These are phyloP conservation scores for Sphaceloma murrayae DNA, from an alignment of 2,329 filamentous ascomycete species.

Conservation along the genomic window DNA sequence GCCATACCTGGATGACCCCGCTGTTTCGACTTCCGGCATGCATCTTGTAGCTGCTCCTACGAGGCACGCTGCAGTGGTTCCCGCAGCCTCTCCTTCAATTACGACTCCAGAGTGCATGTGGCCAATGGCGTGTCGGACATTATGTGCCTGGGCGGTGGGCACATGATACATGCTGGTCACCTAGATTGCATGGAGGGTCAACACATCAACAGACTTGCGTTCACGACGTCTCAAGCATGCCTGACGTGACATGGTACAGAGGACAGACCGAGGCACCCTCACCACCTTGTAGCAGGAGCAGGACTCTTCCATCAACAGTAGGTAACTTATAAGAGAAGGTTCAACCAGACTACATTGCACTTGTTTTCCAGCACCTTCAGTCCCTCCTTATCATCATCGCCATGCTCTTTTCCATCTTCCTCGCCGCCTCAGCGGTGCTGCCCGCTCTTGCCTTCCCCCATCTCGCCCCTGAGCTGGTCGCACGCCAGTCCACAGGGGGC, in stretches of 20 bases:
- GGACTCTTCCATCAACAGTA: not conserved
- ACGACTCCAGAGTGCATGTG: not conserved
- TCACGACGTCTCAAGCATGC: constrained; percentile 8
- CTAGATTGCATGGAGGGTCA: constrained; percentile 10
- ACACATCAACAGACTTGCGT: constrained; percentile 9
- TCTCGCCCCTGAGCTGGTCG: not conserved
- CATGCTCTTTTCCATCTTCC: constrained; percentile 5
- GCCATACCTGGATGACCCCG: not conserved
- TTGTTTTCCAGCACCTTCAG: not conserved
- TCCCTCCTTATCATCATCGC: constrained; percentile 2
- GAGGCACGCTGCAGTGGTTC: constrained; percentile 11
- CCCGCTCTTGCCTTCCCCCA: constrained; percentile 9
- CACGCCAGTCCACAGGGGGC: constrained; percentile 9
- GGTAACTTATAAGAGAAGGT: constrained; percentile 10
- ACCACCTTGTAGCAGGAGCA: too few relatives aligned
- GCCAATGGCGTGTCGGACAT: constrained; percentile 3
- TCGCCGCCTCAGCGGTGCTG: not conserved
- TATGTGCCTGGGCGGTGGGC: not conserved
- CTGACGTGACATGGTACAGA: not conserved
- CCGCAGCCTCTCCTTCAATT: constrained; percentile 8
- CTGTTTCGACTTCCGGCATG: constrained; percentile 12
- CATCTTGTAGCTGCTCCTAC: not conserved
- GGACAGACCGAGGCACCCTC: constrained; percentile 8
- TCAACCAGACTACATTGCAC: not conserved
- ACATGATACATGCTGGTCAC: constrained; percentile 9